Evolutionary conservation across 106 monocot species (phyloP).

Genomic region (Dactylorhiza incarnata): DNA sequence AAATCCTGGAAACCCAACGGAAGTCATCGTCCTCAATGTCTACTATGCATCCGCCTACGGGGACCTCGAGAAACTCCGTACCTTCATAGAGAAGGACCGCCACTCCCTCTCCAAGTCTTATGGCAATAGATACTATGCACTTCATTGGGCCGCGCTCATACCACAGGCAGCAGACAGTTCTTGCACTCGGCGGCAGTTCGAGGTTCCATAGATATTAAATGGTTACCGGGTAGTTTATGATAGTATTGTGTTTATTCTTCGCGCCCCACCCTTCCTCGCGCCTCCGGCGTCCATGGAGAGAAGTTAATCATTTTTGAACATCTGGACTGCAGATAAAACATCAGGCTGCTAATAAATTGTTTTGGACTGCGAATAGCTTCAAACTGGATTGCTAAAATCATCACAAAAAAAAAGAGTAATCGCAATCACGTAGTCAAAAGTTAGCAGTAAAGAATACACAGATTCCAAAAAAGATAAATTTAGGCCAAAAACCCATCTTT

Average conservation of each 20-base stretch:
- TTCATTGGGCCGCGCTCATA: constrained; percentile 90
- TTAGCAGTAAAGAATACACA: too few relatives aligned
- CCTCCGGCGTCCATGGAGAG: too few relatives aligned
- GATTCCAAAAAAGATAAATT: too few relatives aligned
- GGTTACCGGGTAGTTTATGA: constrained; percentile 74
- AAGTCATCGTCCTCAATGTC: constrained; percentile 37
- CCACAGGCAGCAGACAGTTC: constrained; percentile 56
- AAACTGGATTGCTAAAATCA: too few relatives aligned
- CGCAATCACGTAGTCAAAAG: too few relatives aligned
- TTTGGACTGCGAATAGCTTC: too few relatives aligned
- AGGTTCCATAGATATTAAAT: constrained; percentile 49
- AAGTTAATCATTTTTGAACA: too few relatives aligned
- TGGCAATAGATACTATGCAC: constrained; percentile 61
- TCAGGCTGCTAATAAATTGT: too few relatives aligned
- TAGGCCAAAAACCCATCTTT: too few relatives aligned
- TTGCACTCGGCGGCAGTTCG: constrained; percentile 93
- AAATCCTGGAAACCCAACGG: constrained; percentile 1
- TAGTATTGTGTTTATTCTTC: background rate
- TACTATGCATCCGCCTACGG: constrained; percentile 74
- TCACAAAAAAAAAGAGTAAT: too few relatives aligned
- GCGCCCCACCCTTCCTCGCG: too few relatives aligned
- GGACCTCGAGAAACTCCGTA: constrained; percentile 58
- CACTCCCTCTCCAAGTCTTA: constrained; percentile 44
- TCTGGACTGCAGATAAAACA: too few relatives aligned
- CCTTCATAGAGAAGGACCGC: constrained; percentile 65